Percentiles rank a stretch among this genome's conserved stretches.
Evolutionary conservation across 148 eudicot species (phyloP).

Genomic region (Talinum fruticosum): DNA sequence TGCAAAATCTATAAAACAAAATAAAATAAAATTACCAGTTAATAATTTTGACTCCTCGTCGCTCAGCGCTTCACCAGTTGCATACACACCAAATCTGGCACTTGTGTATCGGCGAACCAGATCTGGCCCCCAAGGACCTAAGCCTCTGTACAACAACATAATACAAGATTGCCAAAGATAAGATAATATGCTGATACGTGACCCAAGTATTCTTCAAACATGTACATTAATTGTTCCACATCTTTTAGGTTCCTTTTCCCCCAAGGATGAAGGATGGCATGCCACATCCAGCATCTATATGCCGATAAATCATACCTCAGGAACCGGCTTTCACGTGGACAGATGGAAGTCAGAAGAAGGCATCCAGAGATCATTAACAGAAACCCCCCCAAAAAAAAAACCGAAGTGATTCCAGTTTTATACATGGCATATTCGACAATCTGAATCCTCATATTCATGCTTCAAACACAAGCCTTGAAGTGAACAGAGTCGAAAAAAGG

Average conservation of each 20-base stretch:
- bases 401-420: not conserved
- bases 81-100: conserved; percentile 77
- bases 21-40: conserved; percentile 60
- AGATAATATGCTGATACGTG: not conserved
- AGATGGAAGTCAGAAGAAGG: not conserved
- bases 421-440: not conserved
- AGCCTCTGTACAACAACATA: conserved; percentile 51
- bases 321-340: not conserved
- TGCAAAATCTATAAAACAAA: conserved; percentile 13
- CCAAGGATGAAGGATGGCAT: no score
- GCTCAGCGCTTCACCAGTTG: conserved; percentile 54
- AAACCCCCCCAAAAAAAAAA: not conserved
- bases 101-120: conserved; percentile 78
- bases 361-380: conserved; percentile 1
- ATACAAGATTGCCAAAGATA: not conserved
- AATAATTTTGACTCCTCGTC: conserved; percentile 70
- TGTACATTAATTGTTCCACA: not conserved
- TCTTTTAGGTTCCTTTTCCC: no score
- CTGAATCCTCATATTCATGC: not conserved
- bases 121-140: conserved; percentile 94
- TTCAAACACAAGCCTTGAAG: not conserved
- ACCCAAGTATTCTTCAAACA: not conserved
- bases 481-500: not conserved
- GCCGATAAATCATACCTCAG: not conserved
- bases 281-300: no score